These are phyloP conservation scores for Cercophora samala DNA, from an alignment of 495 filamentous ascomycete genomes.

Conservation along the genomic window DNA sequence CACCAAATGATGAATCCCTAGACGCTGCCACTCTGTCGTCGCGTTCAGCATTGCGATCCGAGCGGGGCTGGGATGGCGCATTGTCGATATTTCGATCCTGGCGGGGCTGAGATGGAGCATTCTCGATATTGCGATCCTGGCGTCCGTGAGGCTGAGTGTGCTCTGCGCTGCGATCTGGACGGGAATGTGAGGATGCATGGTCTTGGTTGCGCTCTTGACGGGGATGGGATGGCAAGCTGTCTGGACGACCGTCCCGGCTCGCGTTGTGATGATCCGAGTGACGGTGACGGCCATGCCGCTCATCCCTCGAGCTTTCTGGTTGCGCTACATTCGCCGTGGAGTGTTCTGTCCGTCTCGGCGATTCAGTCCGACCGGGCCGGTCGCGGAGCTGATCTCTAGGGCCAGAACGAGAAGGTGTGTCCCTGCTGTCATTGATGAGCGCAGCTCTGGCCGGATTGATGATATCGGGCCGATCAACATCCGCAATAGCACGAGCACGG, in stretches of 20 bases:
- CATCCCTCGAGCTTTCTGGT: constrained; percentile 43
- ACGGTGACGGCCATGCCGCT: constrained; percentile 40
- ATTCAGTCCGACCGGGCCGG: constrained; percentile 44
- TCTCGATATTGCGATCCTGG: constrained; percentile 34
- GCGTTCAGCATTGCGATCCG: constrained; percentile 39
- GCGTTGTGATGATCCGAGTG: constrained; percentile 40
- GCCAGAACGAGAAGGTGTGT: constrained; percentile 37
- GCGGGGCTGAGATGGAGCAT: constrained; percentile 18
- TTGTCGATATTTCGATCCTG: constrained; percentile 35
- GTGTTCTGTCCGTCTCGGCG: constrained; percentile 49
- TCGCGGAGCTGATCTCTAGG: constrained; percentile 31
- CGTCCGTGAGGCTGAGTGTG: constrained; percentile 17
- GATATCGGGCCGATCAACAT: constrained; percentile 37
- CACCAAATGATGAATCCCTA: constrained; percentile 31
- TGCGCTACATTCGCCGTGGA: constrained; percentile 33
- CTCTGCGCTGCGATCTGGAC: background rate
- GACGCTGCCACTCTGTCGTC: constrained; percentile 37
- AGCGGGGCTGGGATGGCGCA: constrained; percentile 19
- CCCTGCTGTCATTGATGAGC: constrained; percentile 44
- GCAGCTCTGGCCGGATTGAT: constrained; percentile 59
- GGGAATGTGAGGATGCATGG: background rate
- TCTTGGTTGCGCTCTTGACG: background rate
- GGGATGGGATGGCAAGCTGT: constrained; percentile 14
- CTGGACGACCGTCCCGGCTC: constrained; percentile 37
- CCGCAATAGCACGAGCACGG: constrained; percentile 39